Evolutionary conservation across 2,329 filamentous ascomycete genomes (phyloP).

Genomic region (Fusarium sp.): DNA sequence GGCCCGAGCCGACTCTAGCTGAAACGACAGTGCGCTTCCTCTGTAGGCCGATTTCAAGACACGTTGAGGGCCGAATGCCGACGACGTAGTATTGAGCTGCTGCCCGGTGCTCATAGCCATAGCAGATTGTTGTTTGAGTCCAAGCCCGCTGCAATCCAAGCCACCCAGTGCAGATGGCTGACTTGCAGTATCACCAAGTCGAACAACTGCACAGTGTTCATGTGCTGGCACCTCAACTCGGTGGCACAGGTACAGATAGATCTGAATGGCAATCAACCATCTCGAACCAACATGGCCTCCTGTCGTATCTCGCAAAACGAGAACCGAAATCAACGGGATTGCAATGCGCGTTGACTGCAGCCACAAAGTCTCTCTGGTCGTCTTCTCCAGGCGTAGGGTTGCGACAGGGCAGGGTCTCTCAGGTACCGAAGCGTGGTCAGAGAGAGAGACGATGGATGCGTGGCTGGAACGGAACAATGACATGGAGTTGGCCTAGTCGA

Average conservation of each 20-base stretch:
- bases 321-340: not conserved
- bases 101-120: not conserved
- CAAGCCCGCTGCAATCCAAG: not conserved
- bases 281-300: not conserved
- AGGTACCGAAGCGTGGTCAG: slow-evolving; percentile 17
- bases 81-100: not conserved
- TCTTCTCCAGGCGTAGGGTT: not conserved
- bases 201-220: not conserved
- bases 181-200: not conserved
- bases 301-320: not conserved
- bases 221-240: not conserved
- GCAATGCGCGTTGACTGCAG: slow-evolving; percentile 7
- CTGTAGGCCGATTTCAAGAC: not conserved
- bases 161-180: not conserved
- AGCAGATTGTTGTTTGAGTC: not conserved
- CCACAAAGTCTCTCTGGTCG: not conserved
- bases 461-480: slow-evolving; percentile 24
- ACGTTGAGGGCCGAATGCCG: not conserved
- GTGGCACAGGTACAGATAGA: not conserved
- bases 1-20: slow-evolving; percentile 13
- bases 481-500: slow-evolving; percentile 7
- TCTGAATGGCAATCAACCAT: not conserved
- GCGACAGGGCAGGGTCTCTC: slow-evolving; percentile 1
- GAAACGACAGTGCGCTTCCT: slow-evolving; percentile 19
- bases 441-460: slow-evolving; percentile 12